Evolutionary conservation across 768 basidiomycete species (phyloP).

Genomic region (Mycena sanguinolenta): DNA sequence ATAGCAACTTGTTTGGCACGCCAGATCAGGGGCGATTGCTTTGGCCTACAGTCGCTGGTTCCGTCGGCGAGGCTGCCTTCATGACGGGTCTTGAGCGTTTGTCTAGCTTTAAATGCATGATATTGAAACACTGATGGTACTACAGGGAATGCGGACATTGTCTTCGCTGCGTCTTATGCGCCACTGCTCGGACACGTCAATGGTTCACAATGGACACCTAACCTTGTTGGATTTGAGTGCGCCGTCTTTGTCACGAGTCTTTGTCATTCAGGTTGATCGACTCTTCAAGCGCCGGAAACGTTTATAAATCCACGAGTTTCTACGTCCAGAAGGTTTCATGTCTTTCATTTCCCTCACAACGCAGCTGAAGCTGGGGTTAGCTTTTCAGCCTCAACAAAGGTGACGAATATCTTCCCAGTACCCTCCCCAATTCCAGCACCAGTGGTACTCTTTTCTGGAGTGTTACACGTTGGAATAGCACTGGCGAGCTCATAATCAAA

Average conservation of each 20-base stretch:
- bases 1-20: constrained; percentile 61
- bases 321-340: constrained; percentile 68
- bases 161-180: constrained; percentile 59
- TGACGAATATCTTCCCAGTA: constrained; percentile 74
- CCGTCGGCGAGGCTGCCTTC: constrained; percentile 66
- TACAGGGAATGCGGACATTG: constrained; percentile 25
- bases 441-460: constrained; percentile 73
- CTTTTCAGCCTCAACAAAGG: constrained; percentile 75
- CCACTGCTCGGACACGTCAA: constrained; percentile 64
- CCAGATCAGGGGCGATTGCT: constrained; percentile 59
- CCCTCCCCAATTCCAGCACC: constrained; percentile 55
- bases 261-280: too few relatives aligned
- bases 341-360: not conserved
- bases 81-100: constrained; percentile 75
- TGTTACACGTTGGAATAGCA: constrained; percentile 57
- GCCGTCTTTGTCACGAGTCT: too few relatives aligned
- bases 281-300: constrained; percentile 66
- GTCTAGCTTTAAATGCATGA: constrained; percentile 35
- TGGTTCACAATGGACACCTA: constrained; percentile 58
- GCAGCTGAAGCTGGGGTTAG: constrained; percentile 54
- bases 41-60: constrained; percentile 57
- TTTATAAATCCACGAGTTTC: constrained; percentile 72
- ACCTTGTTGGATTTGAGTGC: constrained; percentile 75
- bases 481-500: constrained; percentile 69
- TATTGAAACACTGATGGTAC: not conserved